phyloP scores from a whole-genome alignment of 495 filamentous ascomycete species.

The Podospora didyma region DNA sequence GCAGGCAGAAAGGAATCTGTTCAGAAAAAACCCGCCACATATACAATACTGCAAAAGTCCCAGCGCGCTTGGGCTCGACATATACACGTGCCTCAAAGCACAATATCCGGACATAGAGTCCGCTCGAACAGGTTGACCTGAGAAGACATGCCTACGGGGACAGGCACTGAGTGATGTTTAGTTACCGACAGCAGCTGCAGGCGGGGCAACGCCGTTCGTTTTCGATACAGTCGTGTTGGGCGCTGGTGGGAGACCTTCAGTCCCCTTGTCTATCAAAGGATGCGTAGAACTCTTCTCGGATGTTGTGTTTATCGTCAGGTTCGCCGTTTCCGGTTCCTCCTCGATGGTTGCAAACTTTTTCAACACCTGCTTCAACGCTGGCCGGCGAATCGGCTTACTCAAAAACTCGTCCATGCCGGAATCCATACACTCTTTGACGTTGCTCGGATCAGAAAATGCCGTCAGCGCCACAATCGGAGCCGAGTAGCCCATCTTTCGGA shows the following conservation, averaged over 20 bases:
- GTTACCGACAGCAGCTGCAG: background rate
- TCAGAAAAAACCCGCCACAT: no score
- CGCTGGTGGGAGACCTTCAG: slow-evolving; percentile 8
- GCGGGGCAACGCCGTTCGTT: slow-evolving; percentile 9
- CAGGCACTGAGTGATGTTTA: background rate
- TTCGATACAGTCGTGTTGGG: background rate
- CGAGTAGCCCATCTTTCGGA: slow-evolving; percentile 79
- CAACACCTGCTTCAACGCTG: slow-evolving; percentile 79
- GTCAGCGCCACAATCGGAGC: slow-evolving; percentile 89
- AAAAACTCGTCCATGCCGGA: slow-evolving; percentile 71
- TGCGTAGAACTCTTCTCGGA: slow-evolving; percentile 27
- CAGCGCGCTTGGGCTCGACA: no score
- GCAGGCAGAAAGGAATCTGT: no score
- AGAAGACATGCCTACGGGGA: no score
- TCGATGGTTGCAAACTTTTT: slow-evolving; percentile 57
- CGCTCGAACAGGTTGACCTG: no score
- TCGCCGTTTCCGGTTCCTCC: slow-evolving; percentile 47
- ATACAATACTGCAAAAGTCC: no score
- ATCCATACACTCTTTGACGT: slow-evolving; percentile 79
- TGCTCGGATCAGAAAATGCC: slow-evolving; percentile 86
- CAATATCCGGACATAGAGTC: no score
- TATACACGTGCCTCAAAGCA: no score
- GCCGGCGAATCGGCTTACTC: slow-evolving; percentile 78
- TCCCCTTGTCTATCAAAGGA: slow-evolving; percentile 8
- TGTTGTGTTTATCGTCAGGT: slow-evolving; percentile 26